Conservation (phyloP, 495 filamentous ascomycete species). For the Lophiotrema nucula region DNA sequence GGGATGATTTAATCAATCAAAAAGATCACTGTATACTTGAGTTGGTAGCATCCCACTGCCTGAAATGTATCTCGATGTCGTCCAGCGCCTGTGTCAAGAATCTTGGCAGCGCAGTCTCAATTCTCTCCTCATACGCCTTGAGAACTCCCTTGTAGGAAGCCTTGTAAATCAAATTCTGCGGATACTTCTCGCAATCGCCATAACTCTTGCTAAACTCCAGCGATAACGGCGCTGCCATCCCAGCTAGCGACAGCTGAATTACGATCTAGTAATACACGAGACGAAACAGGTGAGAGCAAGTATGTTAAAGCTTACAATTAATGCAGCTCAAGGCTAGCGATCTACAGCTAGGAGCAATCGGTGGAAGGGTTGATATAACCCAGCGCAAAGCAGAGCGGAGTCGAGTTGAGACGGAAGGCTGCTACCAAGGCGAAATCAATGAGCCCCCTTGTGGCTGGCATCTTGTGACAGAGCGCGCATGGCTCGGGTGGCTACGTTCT, state of each 20-base stretch:
- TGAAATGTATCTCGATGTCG: not conserved
- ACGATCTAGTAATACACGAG: not conserved
- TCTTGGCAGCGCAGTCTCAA: not conserved
- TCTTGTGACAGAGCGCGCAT: not conserved
- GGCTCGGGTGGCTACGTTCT: not conserved
- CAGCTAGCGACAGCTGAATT: not conserved
- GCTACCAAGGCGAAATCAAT: not conserved
- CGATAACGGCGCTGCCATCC: not conserved
- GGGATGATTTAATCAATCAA: not conserved
- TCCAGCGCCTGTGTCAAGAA: not conserved
- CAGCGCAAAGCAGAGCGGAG: too few relatives aligned
- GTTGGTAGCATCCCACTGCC: not conserved
- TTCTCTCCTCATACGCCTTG: not conserved
- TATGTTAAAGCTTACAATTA: not conserved
- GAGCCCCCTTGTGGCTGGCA: not conserved
- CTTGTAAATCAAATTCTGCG: not conserved
- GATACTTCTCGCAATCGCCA: not conserved
- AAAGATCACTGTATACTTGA: not conserved
- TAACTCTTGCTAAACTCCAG: not conserved
- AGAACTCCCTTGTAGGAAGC: not conserved
- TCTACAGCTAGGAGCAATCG: too few relatives aligned
- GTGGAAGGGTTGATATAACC: too few relatives aligned
- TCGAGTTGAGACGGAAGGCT: not conserved
- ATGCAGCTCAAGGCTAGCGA: not conserved
- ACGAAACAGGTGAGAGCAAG: not conserved